Conservation (phyloP, 495 filamentous ascomycete species). For the Neurospora cerealis region DNA sequence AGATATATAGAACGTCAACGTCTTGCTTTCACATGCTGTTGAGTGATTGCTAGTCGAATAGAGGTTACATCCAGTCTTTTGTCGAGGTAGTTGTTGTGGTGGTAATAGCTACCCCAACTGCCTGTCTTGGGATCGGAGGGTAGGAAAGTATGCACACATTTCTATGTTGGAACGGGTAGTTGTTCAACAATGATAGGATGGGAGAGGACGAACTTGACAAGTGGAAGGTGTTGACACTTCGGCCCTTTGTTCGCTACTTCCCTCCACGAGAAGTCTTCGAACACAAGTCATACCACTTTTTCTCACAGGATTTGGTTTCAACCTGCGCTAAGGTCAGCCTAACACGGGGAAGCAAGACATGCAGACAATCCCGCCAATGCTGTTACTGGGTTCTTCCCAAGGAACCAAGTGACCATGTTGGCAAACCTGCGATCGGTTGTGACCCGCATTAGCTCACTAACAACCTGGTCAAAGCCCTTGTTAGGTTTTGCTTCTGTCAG, state of each 20-base stretch:
- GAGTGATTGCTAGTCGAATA: background rate
- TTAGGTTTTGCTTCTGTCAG: too few species aligned
- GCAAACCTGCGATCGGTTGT: too few species aligned
- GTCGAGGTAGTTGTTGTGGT: background rate
- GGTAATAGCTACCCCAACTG: background rate
- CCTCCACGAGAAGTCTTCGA: background rate
- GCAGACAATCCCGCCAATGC: too few species aligned
- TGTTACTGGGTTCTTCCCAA: too few species aligned
- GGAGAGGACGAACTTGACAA: background rate
- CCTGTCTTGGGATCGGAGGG: background rate
- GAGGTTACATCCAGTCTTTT: background rate
- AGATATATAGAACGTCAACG: background rate
- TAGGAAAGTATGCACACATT: background rate
- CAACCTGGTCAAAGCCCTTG: too few species aligned
- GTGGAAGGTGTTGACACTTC: background rate
- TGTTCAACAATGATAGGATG: background rate
- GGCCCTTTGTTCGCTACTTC: background rate
- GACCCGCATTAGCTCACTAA: too few species aligned
- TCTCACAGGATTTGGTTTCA: too few species aligned
- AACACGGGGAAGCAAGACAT: too few species aligned
- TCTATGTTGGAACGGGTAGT: background rate
- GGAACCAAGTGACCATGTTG: too few species aligned
- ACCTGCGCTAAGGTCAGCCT: too few species aligned
- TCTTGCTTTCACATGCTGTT: background rate
- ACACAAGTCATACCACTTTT: background rate